These are phyloP conservation scores for Talaromyces adpressus DNA, from an alignment of 495 filamentous ascomycete genomes.

Conservation along the genomic window DNA sequence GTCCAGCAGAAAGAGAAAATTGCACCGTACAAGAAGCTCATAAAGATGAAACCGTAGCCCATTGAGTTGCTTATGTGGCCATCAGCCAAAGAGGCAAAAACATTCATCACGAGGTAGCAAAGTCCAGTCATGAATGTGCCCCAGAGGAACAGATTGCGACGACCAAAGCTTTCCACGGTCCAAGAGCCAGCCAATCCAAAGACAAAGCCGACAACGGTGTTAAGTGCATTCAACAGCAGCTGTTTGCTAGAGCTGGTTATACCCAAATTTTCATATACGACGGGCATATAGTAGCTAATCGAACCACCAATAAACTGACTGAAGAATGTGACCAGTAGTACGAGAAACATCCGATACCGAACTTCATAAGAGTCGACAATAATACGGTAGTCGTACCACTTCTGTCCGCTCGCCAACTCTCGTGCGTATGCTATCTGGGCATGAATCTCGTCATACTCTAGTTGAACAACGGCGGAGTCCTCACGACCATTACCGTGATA, in stretches of 20 bases:
- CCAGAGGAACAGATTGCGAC: conserved; percentile 46
- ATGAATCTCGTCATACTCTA: conserved; percentile 53
- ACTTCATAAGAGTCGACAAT: conserved; percentile 52
- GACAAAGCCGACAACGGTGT: conserved; percentile 55
- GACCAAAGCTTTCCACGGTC: conserved; percentile 51
- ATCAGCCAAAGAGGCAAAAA: conserved; percentile 37
- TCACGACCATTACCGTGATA: conserved; percentile 53
- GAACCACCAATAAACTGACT: conserved; percentile 65
- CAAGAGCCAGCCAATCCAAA: conserved; percentile 52
- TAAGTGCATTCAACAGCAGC: conserved; percentile 53
- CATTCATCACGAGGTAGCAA: conserved; percentile 52
- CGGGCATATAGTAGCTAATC: conserved; percentile 54
- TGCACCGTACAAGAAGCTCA: conserved; percentile 63
- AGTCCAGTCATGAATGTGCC: conserved; percentile 45
- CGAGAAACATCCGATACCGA: conserved; percentile 46
- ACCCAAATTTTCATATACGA: conserved; percentile 51
- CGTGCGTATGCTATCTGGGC: conserved; percentile 47
- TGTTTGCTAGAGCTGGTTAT: conserved; percentile 45
- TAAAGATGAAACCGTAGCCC: conserved; percentile 49
- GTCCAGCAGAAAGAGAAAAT: conserved; percentile 59
- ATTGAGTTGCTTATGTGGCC: conserved; percentile 33
- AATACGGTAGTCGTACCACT: conserved; percentile 60
- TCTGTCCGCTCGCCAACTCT: conserved; percentile 41
- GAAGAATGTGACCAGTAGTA: conserved; percentile 43
- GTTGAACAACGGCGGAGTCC: conserved; percentile 45